Base-by-base conservation (phyloP, 1,139 yeast species). In the Hyphopichia khmerensis region DNA sequence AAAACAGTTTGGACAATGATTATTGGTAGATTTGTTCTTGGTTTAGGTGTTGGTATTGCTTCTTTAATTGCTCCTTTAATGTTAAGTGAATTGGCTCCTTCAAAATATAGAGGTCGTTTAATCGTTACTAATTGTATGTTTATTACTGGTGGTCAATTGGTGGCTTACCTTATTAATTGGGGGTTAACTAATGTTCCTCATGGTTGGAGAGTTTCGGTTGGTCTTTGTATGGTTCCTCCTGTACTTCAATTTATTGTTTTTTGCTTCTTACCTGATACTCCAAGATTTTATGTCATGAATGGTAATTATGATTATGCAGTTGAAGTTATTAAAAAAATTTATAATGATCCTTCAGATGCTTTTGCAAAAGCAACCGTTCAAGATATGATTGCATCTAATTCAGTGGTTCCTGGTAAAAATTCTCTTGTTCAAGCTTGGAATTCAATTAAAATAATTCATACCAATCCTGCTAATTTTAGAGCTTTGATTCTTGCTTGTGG, bases 11-110 rank as follows among this genome's bases (percentile, higher is more conserved):
- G 97, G 96, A 82, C 87, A 36, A 91, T 93, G 97, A 84, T 88
- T 51, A 82, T 69, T 9, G 99, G 98, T 33, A 77, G 98, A 60
- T 85, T 91, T 53, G 72, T 91, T 40, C 87, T 91, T 83, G 99
- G 99, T 18, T 86, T 87, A 67, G 99, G 96, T 52, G 97, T 91
- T 21, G 99, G 99, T 49, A 79, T 88, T 45, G 98, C 97, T 0
- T 88, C 96, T 3, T 72, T 91, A 42, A 84, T 89, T 43, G 88
- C 97, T 15, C 98, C 98, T 2, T 72, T 91, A 46, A 90, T 88
- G 76, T 87, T 91, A 52, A 77, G 91, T 43, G 99, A 91, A 64
- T 78, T 91, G 58, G 95, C 97, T 1, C 98, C 99, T 17, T 81
- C 96, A 15, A 80, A 83, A 60, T 89, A 87, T 62, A 78, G 99